Evolutionary conservation across 2,329 filamentous ascomycete genomes (phyloP).

Genomic region (Alternaria ventricosa): DNA sequence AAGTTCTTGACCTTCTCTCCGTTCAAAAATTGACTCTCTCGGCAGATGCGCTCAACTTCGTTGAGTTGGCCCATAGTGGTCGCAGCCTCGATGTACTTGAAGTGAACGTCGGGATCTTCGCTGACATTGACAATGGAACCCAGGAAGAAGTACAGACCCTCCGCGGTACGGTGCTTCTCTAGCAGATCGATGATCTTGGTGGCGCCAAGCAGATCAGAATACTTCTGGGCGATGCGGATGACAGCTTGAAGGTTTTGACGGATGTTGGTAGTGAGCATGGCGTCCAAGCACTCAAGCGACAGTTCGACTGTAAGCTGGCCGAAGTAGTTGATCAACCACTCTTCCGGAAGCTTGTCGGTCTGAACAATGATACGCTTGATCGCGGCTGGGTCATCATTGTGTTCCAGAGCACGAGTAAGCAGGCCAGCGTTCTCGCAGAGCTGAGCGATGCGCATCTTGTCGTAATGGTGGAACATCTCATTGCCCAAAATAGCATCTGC

Average conservation of each 20-base stretch:
- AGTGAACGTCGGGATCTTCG: slow-evolving; percentile 93
- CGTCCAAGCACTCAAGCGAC: slow-evolving; percentile 89
- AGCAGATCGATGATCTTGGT: slow-evolving; percentile 88
- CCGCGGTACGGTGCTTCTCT: slow-evolving; percentile 96
- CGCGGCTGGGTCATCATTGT: slow-evolving; percentile 87
- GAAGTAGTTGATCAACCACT: slow-evolving; percentile 93
- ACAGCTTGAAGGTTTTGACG: slow-evolving; percentile 95
- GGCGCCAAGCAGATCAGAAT: slow-evolving; percentile 92
- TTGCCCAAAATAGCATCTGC: slow-evolving; percentile 97
- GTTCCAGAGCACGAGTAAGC: slow-evolving; percentile 74
- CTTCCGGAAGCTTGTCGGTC: slow-evolving; percentile 84
- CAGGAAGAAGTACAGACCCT: slow-evolving; percentile 97
- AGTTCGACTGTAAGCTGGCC: slow-evolving; percentile 94
- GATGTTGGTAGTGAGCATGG: slow-evolving; percentile 96
- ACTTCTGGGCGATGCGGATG: slow-evolving; percentile 95
- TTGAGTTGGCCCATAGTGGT: slow-evolving; percentile 92
- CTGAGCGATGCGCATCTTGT: slow-evolving; percentile 84
- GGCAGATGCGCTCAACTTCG: slow-evolving; percentile 96
- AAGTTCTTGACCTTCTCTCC: slow-evolving; percentile 99
- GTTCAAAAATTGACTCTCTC: slow-evolving; percentile 77
- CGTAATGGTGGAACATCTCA: slow-evolving; percentile 98
- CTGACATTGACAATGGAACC: slow-evolving; percentile 97
- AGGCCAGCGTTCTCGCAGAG: slow-evolving; percentile 94
- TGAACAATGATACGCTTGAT: slow-evolving; percentile 91
- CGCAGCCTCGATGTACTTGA: slow-evolving; percentile 99